These are phyloP conservation scores for Candida gigantensis DNA, from an alignment of 1,139 yeast species.

Conservation along the genomic window DNA sequence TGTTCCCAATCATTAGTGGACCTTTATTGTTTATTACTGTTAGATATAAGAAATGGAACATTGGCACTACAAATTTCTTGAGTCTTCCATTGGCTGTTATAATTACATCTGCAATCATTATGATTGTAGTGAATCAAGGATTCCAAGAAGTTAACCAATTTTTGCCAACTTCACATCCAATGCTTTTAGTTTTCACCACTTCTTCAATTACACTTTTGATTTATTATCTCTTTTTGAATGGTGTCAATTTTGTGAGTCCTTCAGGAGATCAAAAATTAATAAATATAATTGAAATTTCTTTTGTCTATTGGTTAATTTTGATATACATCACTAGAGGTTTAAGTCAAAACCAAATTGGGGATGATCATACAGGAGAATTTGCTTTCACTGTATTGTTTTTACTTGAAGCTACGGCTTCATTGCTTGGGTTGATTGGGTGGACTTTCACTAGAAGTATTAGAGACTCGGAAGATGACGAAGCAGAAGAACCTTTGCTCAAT, in stretches of 20 bases:
- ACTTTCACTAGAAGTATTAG: slow-evolving; percentile 21
- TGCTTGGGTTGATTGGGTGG: slow-evolving; percentile 59
- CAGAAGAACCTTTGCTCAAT: slow-evolving; percentile 35
- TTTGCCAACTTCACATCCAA: slow-evolving; percentile 57
- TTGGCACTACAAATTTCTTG: slow-evolving; percentile 40
- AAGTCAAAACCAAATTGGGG: slow-evolving; percentile 37
- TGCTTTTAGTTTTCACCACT: slow-evolving; percentile 35
- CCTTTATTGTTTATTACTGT: slow-evolving; percentile 49
- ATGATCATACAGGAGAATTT: slow-evolving; percentile 64
- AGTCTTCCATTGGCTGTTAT: slow-evolving; percentile 54
- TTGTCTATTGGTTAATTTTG: slow-evolving; percentile 57
- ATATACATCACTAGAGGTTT: slow-evolving; percentile 49
- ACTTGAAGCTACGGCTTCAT: slow-evolving; percentile 51
- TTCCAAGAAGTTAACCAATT: slow-evolving; percentile 50
- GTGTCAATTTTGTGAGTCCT: slow-evolving; percentile 40
- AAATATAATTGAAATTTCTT: slow-evolving; percentile 57
- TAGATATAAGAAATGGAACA: slow-evolving; percentile 51
- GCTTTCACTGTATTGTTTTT: slow-evolving; percentile 51
- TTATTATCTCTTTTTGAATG: slow-evolving; percentile 58
- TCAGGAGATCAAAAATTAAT: slow-evolving; percentile 75
- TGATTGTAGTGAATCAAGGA: slow-evolving; percentile 27
- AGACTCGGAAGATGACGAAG: slow-evolving; percentile 16
- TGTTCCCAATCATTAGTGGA: slow-evolving; percentile 56
- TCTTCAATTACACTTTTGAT: slow-evolving; percentile 51
- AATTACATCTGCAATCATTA: slow-evolving; percentile 30